These are phyloP conservation scores for Starmera dryadoides DNA, from an alignment of 805 yeast species.

Conservation along the genomic window DNA sequence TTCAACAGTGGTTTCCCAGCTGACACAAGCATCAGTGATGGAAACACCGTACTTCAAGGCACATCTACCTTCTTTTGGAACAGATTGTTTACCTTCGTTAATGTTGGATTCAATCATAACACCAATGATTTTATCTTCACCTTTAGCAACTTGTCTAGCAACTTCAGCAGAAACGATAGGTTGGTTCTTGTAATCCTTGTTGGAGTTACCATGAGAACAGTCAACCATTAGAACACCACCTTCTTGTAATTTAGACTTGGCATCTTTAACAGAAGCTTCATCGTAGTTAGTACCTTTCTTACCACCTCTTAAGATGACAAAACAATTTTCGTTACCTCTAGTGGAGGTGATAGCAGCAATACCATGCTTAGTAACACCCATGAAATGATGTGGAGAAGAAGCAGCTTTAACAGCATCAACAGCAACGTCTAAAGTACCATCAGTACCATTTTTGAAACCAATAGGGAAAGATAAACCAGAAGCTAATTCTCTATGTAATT, in stretches of 20 bases:
- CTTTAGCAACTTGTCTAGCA: constrained; percentile 73
- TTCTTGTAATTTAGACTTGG: constrained; percentile 54
- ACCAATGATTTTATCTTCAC: constrained; percentile 80
- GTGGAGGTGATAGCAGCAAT: constrained; percentile 95
- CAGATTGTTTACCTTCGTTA: constrained; percentile 89
- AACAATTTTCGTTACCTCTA: constrained; percentile 90
- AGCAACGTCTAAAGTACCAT: constrained; percentile 89
- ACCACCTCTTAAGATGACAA: constrained; percentile 94
- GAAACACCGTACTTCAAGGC: constrained; percentile 88
- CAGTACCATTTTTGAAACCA: constrained; percentile 98
- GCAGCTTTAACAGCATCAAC: constrained; percentile 93
- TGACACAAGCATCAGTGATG: constrained; percentile 94
- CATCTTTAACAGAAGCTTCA: constrained; percentile 64
- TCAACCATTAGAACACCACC: constrained; percentile 76
- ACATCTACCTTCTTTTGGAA: constrained; percentile 69
- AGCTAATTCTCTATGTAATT: constrained; percentile 93
- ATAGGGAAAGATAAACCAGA: constrained; percentile 98
- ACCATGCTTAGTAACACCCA: constrained; percentile 97
- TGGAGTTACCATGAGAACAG: constrained; percentile 96
- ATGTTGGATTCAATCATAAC: constrained; percentile 94
- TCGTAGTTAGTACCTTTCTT: constrained; percentile 91
- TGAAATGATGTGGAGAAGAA: constrained; percentile 84
- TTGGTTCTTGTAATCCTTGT: constrained; percentile 90
- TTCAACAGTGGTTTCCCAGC: constrained; percentile 80
- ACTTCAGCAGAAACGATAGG: constrained; percentile 84